Evolutionary conservation across 108 stramenopile species (phyloP).

Genomic region (Skeletonema potamos): DNA sequence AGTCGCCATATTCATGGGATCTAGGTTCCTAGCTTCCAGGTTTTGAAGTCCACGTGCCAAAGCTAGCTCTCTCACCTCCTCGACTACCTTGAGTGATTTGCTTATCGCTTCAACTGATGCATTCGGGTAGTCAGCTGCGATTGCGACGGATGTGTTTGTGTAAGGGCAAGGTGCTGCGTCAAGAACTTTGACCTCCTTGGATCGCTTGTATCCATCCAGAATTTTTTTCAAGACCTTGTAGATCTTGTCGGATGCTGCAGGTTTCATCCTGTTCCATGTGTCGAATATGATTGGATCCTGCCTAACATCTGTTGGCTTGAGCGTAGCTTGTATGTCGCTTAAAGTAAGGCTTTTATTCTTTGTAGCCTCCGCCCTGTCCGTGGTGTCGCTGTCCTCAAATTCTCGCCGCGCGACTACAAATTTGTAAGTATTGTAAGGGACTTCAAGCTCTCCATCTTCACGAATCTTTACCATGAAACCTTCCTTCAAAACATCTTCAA

Average conservation of each 20-base stretch:
- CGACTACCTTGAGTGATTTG: constrained; percentile 24
- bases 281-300: constrained; percentile 36
- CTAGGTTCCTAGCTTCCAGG: constrained; percentile 13
- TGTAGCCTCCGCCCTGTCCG: neutral
- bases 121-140: constrained; percentile 26
- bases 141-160: constrained; percentile 15
- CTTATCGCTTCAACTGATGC: constrained; percentile 20
- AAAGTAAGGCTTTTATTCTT: neutral
- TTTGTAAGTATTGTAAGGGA: constrained; percentile 38
- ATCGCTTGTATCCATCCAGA: constrained; percentile 19
- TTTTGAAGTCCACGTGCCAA: constrained; percentile 7
- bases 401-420: constrained; percentile 28
- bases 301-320: constrained; percentile 22
- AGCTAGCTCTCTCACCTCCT: constrained; percentile 9
- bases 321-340: neutral
- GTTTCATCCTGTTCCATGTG: constrained; percentile 37
- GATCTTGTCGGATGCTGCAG: constrained; percentile 40
- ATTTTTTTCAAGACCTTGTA: constrained; percentile 32
- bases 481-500: constrained; percentile 37
- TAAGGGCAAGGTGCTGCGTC: constrained; percentile 30
- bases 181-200: constrained; percentile 9
- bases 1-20: constrained; percentile 4
- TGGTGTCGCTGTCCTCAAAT: constrained; percentile 31
- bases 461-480: constrained; percentile 35
- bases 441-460: constrained; percentile 28